Base-by-base conservation (phyloP, 805 yeast genomes). In the Starmerella vaccinii region DNA sequence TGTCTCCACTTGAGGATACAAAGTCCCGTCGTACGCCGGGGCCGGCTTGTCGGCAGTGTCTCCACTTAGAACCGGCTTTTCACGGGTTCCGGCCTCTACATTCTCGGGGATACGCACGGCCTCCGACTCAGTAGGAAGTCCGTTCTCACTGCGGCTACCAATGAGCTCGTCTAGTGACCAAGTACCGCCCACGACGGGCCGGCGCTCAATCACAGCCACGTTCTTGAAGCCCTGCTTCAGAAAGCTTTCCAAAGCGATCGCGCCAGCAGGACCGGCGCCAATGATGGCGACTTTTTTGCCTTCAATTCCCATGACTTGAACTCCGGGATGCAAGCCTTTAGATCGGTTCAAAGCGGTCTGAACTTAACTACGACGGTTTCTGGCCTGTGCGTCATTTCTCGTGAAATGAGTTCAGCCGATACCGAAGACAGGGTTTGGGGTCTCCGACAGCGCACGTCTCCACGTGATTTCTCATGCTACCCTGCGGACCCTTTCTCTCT, bases 191-290 rank as follows among this genome's bases (percentile, higher is more conserved):
- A 49, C 52, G 8, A 46, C 48, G 8, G 29, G 32, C 12, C 46
- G 48, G 12, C 57, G 49, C 44, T 56, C 59, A 19, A 54, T 51
- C 2, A 56, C 54, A 1, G 37, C 44, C 5, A 56, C 33, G 33
- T 56, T 49, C 9, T 15, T 37, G 35, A 45, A 53, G 10, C 59
- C 59, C 12, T 40, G 46, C 9, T 32, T 32, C 29, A 53, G 40
- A 22, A 56, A 54, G 13, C 42, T 18, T 16, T 49, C 51, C 13
- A 51, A 44, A 5, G 59, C 57, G 32, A 54, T 43, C 5, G 51
- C 57, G 4, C 59, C 59, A 21, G 55, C 46, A 13, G 57, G 56
- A 2, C 59, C 59, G 1, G 57, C 59, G 2, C 59, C 59, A 15
- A 56, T 45, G 12, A 56, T 47, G 1, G 56, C 59, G 6, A 56